These are phyloP conservation scores for Acidomyces sp. DNA, from an alignment of 495 filamentous ascomycete species.

Conservation along the genomic window DNA sequence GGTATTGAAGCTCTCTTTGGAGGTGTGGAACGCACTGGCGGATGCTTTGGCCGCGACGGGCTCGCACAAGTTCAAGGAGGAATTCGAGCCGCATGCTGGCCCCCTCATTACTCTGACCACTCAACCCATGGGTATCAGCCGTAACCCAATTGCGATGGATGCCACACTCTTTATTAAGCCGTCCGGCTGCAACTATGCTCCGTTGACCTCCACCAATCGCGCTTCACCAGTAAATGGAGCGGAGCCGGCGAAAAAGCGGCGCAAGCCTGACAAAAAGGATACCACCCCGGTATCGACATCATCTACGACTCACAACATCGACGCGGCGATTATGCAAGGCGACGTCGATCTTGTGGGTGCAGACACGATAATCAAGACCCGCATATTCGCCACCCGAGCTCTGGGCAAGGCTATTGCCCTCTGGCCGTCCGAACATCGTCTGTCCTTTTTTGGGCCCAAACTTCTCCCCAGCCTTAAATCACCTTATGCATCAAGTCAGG, in stretches of 20 bases:
- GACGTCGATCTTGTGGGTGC: conserved; percentile 87
- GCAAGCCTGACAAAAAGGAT: conserved; percentile 72
- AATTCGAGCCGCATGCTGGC: conserved; percentile 58
- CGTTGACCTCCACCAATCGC: conserved; percentile 32
- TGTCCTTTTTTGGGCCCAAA: conserved; percentile 39
- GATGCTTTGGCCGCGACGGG: conserved; percentile 47
- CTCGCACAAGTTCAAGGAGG: conserved; percentile 43
- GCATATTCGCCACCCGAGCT: conserved; percentile 71
- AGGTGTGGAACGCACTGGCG: conserved; percentile 74
- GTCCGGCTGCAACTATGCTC: conserved; percentile 71
- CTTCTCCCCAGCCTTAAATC: conserved; percentile 55
- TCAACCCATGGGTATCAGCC: conserved; percentile 80
- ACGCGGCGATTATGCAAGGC: conserved; percentile 94
- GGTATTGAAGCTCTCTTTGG: conserved; percentile 62
- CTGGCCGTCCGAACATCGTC: conserved; percentile 35
- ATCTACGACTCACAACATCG: conserved; percentile 71
- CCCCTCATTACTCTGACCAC: conserved; percentile 67
- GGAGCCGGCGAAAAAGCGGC: conserved; percentile 54
- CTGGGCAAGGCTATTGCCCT: conserved; percentile 61
- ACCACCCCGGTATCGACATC: conserved; percentile 27
- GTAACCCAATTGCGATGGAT: conserved; percentile 84
- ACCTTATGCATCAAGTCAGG: conserved; percentile 68
- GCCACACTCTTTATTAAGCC: conserved; percentile 78
- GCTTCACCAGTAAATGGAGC: conserved; percentile 43
- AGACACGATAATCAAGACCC: conserved; percentile 76